phyloP scores from a whole-genome alignment of 208 protist species.

The Leishmania gerbilli region DNA sequence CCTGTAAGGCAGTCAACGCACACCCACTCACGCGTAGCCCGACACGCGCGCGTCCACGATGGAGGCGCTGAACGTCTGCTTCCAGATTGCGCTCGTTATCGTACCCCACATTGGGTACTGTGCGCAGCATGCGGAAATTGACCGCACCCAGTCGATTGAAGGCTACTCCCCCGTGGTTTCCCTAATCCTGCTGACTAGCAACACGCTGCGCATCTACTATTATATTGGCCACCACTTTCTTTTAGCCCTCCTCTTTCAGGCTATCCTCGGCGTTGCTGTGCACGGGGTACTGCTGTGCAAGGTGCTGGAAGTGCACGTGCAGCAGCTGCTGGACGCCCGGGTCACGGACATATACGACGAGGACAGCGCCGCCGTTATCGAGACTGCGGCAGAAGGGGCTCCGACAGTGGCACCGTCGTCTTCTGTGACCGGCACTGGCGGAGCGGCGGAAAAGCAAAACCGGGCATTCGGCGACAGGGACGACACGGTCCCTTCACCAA shows the following conservation, averaged over 20 bases:
- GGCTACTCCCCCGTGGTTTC: constrained; percentile 77
- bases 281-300: constrained; percentile 54
- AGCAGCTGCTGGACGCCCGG: constrained; percentile 13
- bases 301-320: constrained; percentile 43
- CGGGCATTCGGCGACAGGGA: neutral
- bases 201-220: constrained; percentile 81
- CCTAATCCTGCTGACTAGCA: constrained; percentile 73
- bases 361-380: neutral
- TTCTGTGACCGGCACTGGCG: neutral
- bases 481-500: neutral
- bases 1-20: neutral
- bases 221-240: constrained; percentile 66
- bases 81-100: constrained; percentile 60
- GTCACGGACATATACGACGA: constrained; percentile 11
- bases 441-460: neutral
- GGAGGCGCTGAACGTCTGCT: constrained; percentile 17
- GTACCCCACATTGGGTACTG: constrained; percentile 75
- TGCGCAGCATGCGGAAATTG: constrained; percentile 58
- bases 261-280: constrained; percentile 52
- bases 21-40: neutral
- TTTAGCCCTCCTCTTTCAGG: constrained; percentile 67
- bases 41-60: neutral
- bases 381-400: neutral
- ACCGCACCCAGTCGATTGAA: constrained; percentile 34
- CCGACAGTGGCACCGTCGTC: neutral